Percentiles rank a stretch among this genome's conserved stretches.
Evolutionary conservation across 805 yeast genomes (phyloP).

Genomic region (Metschnikowia borealis): DNA sequence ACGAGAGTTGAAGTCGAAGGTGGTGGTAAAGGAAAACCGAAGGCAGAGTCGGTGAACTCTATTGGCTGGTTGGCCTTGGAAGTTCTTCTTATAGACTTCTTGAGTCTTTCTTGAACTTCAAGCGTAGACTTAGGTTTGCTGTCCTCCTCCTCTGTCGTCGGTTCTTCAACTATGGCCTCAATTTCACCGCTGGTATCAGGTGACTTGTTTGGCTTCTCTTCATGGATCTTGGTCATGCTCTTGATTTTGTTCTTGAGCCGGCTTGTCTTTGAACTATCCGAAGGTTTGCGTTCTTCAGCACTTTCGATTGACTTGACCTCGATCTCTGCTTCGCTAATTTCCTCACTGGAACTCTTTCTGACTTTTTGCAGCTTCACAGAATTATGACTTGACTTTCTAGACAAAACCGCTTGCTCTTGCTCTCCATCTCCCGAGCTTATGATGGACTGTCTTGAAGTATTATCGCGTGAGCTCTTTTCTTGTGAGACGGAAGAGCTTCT

Average conservation of each 20-base stretch:
- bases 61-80: conserved; percentile 45
- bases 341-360: conserved; percentile 1
- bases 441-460: background rate
- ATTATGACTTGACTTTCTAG: background rate
- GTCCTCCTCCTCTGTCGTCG: conserved; percentile 12
- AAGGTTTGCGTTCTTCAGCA: conserved; percentile 5
- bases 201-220: conserved; percentile 8
- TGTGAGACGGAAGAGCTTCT: conserved; percentile 19
- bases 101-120: conserved; percentile 42
- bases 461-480: conserved; percentile 6
- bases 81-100: conserved; percentile 38
- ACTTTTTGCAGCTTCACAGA: background rate
- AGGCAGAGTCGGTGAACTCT: conserved; percentile 67
- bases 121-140: conserved; percentile 31
- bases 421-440: background rate
- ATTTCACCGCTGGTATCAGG: background rate
- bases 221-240: conserved; percentile 14
- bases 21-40: conserved; percentile 84
- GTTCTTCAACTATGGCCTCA: background rate
- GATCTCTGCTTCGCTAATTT: background rate
- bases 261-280: conserved; percentile 10
- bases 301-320: background rate
- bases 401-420: background rate
- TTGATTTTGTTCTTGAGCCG: conserved; percentile 16
- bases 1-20: conserved; percentile 70